Evolutionary conservation across 805 yeast species (phyloP), one percentile per base, ranked within the genome.

Genomic region (Metschnikowia vanudenii): DNA sequence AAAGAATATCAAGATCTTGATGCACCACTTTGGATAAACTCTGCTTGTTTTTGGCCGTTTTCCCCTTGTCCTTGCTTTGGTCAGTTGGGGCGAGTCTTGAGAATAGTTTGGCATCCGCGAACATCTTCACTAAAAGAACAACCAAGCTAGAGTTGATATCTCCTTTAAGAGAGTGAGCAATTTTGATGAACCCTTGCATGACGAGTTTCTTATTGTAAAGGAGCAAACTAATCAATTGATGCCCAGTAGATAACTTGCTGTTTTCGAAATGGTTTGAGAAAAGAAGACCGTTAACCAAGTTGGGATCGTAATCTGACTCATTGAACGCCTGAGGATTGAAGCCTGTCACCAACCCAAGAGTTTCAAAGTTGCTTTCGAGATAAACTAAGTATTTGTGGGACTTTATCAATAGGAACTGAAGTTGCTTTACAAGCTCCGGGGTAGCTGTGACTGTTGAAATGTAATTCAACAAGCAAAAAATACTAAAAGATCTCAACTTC

Each of bases 61-160:
- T 70, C 3, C 53, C 38, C 29, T 54, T 58, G 3, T 60, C 63
- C 29, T 45, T 52, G 14, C 26, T 32, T 16, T 30, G 28, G 6
- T 55, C 58, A 9, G 33, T 19, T 12, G 46, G 28, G 1, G 45
- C 28, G 7, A 43, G 33, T 24, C 55, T 39, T 7, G 58, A 61
- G 44, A 71, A 72, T 1, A 62, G 47, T 37, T 65, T 69, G 1
- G 69, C 45, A 47, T 71, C 76, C 39, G 71, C 62, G 44, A 73
- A 69, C 2, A 69, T 56, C 47, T 59, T 71, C 31, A 69, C 53
- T 38, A 72, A 55, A 41, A 69, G 69, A 2, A 73, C 64, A 32
- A 72, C 69, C 65, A 71, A 63, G 41, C 69, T 67, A 3, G 76
- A 70, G 50, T 67, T 72, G 34, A 72, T 61, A 47, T 73, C 77